These are phyloP conservation scores for Panellus pusillus DNA, from an alignment of 768 basidiomycete genomes.

Conservation along the genomic window DNA sequence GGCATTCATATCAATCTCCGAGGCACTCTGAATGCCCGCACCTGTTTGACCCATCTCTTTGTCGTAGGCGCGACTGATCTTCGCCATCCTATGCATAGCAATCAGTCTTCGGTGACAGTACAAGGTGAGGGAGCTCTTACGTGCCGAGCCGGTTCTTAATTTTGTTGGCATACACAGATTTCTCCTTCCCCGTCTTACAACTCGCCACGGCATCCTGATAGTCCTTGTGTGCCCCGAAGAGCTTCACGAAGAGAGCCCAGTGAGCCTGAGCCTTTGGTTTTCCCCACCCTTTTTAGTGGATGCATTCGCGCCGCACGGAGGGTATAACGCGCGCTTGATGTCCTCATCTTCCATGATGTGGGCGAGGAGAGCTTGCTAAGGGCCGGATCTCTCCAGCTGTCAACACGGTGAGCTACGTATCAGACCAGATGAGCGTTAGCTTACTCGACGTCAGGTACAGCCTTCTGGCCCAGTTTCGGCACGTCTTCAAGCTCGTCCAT, in stretches of 20 bases:
- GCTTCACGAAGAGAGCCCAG: not conserved
- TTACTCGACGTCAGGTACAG: too few species aligned
- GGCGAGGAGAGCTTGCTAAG: not conserved
- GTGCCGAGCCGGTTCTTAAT: not conserved
- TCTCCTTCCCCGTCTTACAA: not conserved
- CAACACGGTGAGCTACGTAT: not conserved
- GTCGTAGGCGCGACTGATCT: not conserved
- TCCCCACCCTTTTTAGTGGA: conserved; percentile 3
- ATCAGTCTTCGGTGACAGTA: too few species aligned
- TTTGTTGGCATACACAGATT: not conserved
- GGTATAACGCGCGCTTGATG: conserved; percentile 1
- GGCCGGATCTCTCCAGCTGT: not conserved
- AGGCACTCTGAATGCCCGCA: not conserved
- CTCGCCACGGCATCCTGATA: not conserved
- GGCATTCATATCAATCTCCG: not conserved
- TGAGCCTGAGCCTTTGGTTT: not conserved
- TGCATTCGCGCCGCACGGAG: conserved; percentile 1
- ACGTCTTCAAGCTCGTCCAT: too few species aligned
- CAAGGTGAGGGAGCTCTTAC: not conserved
- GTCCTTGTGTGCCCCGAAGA: not conserved
- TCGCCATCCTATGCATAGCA: not conserved
- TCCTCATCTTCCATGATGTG: not conserved
- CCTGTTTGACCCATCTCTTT: conserved; percentile 2
- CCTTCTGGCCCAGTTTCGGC: too few species aligned
- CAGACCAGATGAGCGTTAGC: too few species aligned